These are phyloP conservation scores for Austroboletus novae-zelandiae DNA, from an alignment of 1,284 basidiomycete genomes.

Conservation along the genomic window DNA sequence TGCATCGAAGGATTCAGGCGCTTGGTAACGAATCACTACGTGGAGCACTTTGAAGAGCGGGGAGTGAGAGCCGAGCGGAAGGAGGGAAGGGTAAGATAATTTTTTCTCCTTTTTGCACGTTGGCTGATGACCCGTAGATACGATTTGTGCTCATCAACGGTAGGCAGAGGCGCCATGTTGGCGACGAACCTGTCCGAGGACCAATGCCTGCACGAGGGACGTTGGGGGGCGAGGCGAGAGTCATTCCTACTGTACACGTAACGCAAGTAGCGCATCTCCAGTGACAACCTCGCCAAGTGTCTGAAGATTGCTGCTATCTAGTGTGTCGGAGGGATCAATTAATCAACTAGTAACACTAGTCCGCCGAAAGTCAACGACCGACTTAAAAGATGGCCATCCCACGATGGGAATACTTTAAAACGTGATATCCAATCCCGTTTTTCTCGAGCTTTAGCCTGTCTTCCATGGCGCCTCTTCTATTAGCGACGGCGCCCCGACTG, in stretches of 20 bases:
- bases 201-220: constrained; percentile 25
- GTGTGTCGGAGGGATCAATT: too few species aligned
- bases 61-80: constrained; percentile 17
- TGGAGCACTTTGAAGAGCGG: constrained; percentile 25
- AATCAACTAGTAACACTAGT: background rate
- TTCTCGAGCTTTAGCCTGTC: constrained; percentile 45
- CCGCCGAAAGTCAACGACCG: background rate
- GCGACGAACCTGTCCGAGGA: constrained; percentile 12
- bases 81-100: constrained; percentile 20
- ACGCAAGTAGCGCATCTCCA: constrained; percentile 1
- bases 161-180: constrained; percentile 2
- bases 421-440: constrained; percentile 46
- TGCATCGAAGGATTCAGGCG: constrained; percentile 27
- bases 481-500: background rate
- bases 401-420: constrained; percentile 47
- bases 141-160: constrained; percentile 11
- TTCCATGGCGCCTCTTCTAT: constrained; percentile 30
- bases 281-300: background rate
- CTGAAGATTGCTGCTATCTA: too few species aligned
- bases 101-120: background rate
- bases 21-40: constrained; percentile 38
- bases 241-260: constrained; percentile 26
- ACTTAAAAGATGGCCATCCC: constrained; percentile 10
- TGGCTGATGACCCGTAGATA: constrained; percentile 5
- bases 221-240: constrained; percentile 23